These are phyloP conservation scores for Aspergillus leporis DNA, from an alignment of 495 filamentous ascomycete species.

Conservation along the genomic window DNA sequence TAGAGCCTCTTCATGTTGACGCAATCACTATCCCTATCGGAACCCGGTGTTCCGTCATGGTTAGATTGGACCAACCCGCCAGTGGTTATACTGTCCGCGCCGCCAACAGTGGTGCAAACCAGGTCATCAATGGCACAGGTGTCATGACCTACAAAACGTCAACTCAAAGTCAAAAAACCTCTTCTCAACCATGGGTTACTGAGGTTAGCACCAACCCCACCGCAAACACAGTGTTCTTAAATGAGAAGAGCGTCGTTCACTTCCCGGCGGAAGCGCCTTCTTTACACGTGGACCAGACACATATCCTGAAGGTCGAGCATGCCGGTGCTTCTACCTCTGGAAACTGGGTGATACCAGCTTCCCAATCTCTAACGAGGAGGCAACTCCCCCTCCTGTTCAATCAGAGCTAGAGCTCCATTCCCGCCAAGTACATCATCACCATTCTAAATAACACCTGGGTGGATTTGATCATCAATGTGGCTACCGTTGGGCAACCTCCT, in stretches of 20 bases:
- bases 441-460: constrained; percentile 59
- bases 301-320: constrained; percentile 36
- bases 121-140: constrained; percentile 39
- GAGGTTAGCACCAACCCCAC: constrained; percentile 37
- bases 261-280: constrained; percentile 44
- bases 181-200: constrained; percentile 42
- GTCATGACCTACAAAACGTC: constrained; percentile 34
- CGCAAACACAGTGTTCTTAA: constrained; percentile 36
- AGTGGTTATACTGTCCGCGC: constrained; percentile 41
- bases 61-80: constrained; percentile 35
- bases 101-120: constrained; percentile 32
- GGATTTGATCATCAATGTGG: constrained; percentile 51
- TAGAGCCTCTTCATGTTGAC: constrained; percentile 36
- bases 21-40: constrained; percentile 33
- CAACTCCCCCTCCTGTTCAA: constrained; percentile 52
- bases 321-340: constrained; percentile 49
- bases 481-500: constrained; percentile 34
- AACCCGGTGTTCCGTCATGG: constrained; percentile 39
- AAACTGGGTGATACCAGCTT: constrained; percentile 41
- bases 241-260: constrained; percentile 38
- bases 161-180: constrained; percentile 28
- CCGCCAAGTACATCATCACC: constrained; percentile 44
- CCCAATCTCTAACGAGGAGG: constrained; percentile 29
- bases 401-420: constrained; percentile 32
- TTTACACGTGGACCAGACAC: constrained; percentile 39